A percentile compares a stretch with the other conserved stretches of the same genome.
phyloP scores from a whole-genome alignment of 352 stramenopile genomes.

The Thalassiosira oceanica region DNA sequence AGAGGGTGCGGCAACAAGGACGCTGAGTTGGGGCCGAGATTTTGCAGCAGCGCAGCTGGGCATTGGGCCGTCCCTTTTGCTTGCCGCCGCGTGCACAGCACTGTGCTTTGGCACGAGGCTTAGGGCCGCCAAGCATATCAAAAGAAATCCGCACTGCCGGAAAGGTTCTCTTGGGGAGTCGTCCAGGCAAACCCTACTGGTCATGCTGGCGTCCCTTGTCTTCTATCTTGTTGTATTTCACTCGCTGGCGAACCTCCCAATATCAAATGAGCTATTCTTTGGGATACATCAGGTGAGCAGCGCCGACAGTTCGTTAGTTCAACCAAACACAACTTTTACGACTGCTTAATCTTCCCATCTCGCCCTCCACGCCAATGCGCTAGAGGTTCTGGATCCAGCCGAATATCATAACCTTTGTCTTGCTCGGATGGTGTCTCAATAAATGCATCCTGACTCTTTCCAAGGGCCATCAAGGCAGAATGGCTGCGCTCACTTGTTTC shows the following conservation, averaged over 20 bases:
- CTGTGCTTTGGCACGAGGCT: neutral
- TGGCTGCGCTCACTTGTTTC: slow-evolving; percentile 10
- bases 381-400: slow-evolving; percentile 90
- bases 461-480: neutral
- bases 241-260: slow-evolving; percentile 89
- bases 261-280: slow-evolving; percentile 89
- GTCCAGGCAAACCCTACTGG: slow-evolving; percentile 7
- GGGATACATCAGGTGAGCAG: slow-evolving; percentile 84
- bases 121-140: slow-evolving; percentile 6
- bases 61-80: slow-evolving; percentile 22
- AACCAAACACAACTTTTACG: neutral
- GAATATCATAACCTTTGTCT: slow-evolving; percentile 88
- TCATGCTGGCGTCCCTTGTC: slow-evolving; percentile 75
- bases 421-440: slow-evolving; percentile 79
- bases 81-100: slow-evolving; percentile 33
- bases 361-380: neutral
- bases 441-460: slow-evolving; percentile 6
- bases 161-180: neutral
- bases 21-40: slow-evolving; percentile 82
- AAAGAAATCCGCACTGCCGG: neutral
- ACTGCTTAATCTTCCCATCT: neutral
- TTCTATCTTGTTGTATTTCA: slow-evolving; percentile 95
- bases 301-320: slow-evolving; percentile 45
- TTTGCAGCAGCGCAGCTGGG: slow-evolving; percentile 47
- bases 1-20: slow-evolving; percentile 81